Conservation (phyloP, 805 yeast species). For the Kuraishia borneana region DNA sequence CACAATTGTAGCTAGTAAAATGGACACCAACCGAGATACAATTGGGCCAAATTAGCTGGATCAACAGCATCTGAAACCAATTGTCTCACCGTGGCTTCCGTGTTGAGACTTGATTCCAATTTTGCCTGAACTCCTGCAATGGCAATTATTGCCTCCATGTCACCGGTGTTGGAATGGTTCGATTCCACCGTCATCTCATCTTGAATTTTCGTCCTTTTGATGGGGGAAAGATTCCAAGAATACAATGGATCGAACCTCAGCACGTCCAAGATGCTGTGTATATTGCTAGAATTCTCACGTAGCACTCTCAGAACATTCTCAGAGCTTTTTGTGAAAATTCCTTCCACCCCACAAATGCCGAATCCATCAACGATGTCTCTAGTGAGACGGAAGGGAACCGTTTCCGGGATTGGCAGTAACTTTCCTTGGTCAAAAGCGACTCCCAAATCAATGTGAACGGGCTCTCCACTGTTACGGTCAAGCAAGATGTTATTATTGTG, state of each 20-base stretch:
- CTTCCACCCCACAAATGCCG: constrained; percentile 79
- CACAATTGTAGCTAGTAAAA: constrained; percentile 22
- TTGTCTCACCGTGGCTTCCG: constrained; percentile 78
- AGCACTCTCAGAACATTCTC: constrained; percentile 64
- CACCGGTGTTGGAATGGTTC: constrained; percentile 24
- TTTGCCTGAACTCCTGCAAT: constrained; percentile 63
- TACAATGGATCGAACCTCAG: constrained; percentile 88
- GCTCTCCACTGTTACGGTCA: constrained; percentile 80
- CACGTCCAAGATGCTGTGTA: constrained; percentile 75
- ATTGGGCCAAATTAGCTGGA: constrained; percentile 52
- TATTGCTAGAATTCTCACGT: constrained; percentile 53
- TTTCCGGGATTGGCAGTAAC: constrained; percentile 75
- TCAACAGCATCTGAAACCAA: constrained; percentile 69
- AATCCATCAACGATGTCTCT: constrained; percentile 88
- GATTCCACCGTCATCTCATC: constrained; percentile 8
- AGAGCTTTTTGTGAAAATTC: constrained; percentile 62
- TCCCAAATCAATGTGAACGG: constrained; percentile 92
- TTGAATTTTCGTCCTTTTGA: constrained; percentile 45
- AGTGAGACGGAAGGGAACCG: constrained; percentile 87
- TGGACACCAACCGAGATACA: constrained; percentile 83
- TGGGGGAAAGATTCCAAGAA: constrained; percentile 81
- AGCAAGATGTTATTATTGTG: constrained; percentile 84
- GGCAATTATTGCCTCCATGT: constrained; percentile 73
- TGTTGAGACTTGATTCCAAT: constrained; percentile 53
- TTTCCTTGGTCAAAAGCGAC: constrained; percentile 95